Base-by-base conservation (phyloP, 2,329 filamentous ascomycete genomes). In the Zalaria obscura region DNA sequence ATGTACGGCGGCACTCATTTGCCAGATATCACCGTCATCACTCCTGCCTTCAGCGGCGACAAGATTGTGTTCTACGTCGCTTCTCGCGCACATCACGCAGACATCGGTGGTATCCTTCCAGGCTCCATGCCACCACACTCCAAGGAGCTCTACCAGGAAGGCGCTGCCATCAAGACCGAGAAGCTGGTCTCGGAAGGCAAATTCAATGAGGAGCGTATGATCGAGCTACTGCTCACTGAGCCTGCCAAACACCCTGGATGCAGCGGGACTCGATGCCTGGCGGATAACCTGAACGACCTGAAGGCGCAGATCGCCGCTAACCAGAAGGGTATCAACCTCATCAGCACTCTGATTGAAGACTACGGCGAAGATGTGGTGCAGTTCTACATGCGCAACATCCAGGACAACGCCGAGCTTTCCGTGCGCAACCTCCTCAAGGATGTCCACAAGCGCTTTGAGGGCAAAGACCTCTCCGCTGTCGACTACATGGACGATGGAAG, bases 401-500 rank as follows among this genome's bases (percentile, higher is more conserved):
- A 91, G 56, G 72, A 77, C 45, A 91, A 88, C 36, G 85, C 85
- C 0, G 84, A 87, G 51, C 67, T 75, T 1, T 80, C 79, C 28
- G 86, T 93, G 0, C 74, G 83, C 11, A 75, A 73, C 39, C 69
- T 93, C 4, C 68, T 93, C 27, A 86, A 81, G 53, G 67, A 74
- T 3, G 78, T 89, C n/a, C 71, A 76, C 52, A 72, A 72, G 47
- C 70, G 76, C 25, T 84, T 86, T 49, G 70, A 76, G 48, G 80
- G 80, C 2, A 70, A 76, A 43, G 76, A 83, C n/a, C 70, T 93
- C 0, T 72, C 75, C 5, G 82, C 86, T 0, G 68, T 79, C 1
- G 85, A 93, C 54, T 85, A 79, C 64, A 91, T 93, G 83, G 86
- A 93, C 51, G 85, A 93, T 51, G 85, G 85, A 26, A 83, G 75